A percentile compares a stretch with the other conserved stretches of the same genome.
phyloP scores from a whole-genome alignment of 768 basidiomycete genomes.

The Harrya chromipes region DNA sequence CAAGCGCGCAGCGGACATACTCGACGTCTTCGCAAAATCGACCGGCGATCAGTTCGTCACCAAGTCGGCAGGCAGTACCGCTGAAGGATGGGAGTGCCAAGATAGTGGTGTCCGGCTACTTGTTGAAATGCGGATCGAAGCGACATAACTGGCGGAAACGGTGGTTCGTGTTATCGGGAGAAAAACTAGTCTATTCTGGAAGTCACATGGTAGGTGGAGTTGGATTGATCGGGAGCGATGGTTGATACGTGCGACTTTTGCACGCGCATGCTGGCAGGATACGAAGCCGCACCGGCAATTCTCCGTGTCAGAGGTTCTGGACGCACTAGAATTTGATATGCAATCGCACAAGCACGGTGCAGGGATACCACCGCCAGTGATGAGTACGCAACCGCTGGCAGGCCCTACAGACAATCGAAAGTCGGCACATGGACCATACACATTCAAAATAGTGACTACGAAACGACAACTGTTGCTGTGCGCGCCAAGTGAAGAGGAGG shows the following conservation, averaged over 20 bases:
- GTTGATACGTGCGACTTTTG: background rate
- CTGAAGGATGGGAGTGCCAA: slow-evolving; percentile 61
- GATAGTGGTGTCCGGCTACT: slow-evolving; percentile 81
- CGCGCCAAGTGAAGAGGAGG: slow-evolving; percentile 95
- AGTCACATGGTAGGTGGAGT: slow-evolving; percentile 85
- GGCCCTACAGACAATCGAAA: slow-evolving; percentile 39
- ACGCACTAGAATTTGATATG: slow-evolving; percentile 86
- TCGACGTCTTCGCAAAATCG: slow-evolving; percentile 46
- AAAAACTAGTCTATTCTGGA: slow-evolving; percentile 82
- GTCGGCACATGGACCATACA: slow-evolving; percentile 49
- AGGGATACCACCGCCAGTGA: slow-evolving; percentile 30
- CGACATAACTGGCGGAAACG: slow-evolving; percentile 94
- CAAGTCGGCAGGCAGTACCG: slow-evolving; percentile 36
- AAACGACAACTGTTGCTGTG: slow-evolving; percentile 86
- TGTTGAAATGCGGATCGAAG: slow-evolving; percentile 95
- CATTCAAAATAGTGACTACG: slow-evolving; percentile 96
- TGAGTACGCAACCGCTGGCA: slow-evolving; percentile 34
- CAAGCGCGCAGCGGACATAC: slow-evolving; percentile 40
- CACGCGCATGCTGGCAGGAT: slow-evolving; percentile 55
- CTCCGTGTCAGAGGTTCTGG: slow-evolving; percentile 79
- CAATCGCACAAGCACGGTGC: slow-evolving; percentile 48
- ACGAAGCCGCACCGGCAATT: slow-evolving; percentile 86
- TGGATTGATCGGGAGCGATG: slow-evolving; percentile 6
- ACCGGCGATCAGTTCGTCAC: slow-evolving; percentile 40
- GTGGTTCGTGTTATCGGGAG: slow-evolving; percentile 93